phyloP scores from a whole-genome alignment of 129 eudicot species.

The Mikania micrantha region DNA sequence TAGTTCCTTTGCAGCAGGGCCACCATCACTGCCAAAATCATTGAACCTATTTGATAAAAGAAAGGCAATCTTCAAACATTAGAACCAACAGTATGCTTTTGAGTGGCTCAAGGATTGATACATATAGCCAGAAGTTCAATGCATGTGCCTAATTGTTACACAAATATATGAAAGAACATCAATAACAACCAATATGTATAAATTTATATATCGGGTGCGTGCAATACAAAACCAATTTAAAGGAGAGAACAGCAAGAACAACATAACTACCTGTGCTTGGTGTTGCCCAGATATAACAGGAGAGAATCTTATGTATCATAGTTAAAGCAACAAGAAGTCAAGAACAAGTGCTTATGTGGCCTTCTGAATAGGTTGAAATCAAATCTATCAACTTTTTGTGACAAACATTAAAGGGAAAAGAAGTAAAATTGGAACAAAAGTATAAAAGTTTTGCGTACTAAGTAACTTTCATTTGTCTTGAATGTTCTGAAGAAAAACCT shows the following conservation, averaged over 20 bases:
- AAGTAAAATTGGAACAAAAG: not conserved
- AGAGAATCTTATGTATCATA: not conserved
- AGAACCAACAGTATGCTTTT: not conserved
- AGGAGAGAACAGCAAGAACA: not conserved
- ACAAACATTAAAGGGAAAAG: not conserved
- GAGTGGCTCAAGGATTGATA: not conserved
- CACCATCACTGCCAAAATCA: conserved; percentile 86
- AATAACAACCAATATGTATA: not conserved
- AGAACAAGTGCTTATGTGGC: not conserved
- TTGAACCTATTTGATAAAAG: conserved; percentile 48
- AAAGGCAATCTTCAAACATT: not conserved
- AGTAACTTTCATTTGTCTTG: not conserved
- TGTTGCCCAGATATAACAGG: not conserved
- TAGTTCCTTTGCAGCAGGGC: conserved; percentile 69
- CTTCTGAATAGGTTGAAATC: not conserved
- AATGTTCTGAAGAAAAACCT: not conserved
- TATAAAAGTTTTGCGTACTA: not conserved
- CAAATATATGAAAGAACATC: not conserved
- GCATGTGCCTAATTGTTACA: not conserved
- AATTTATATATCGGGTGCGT: not conserved
- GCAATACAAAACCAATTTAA: not conserved
- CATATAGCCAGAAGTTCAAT: not conserved
- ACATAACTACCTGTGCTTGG: not conserved
- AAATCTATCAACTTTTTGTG: not conserved
- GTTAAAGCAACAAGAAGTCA: not conserved